A percentile compares a stretch with the other conserved stretches of the same genome.
phyloP scores from a whole-genome alignment of 345 rosid genomes.

The Citrus reticulata region DNA sequence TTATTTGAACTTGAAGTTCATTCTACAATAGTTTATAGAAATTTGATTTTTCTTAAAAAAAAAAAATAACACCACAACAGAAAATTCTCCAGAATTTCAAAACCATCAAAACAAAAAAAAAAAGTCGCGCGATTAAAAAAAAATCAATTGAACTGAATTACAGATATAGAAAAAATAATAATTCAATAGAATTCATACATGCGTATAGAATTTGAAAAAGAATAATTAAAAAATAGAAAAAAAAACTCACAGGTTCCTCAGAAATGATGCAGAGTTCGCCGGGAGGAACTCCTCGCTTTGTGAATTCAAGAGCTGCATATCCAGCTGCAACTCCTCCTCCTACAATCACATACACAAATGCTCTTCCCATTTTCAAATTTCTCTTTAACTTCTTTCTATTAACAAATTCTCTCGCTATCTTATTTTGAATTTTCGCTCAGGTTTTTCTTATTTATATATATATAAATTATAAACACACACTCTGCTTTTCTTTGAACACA shows the following conservation, averaged over 20 bases:
- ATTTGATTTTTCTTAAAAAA: neutral
- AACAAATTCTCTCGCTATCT: neutral
- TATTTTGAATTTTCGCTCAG: neutral
- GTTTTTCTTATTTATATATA: neutral
- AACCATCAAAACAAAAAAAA: neutral
- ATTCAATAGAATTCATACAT: neutral
- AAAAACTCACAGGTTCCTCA: slow-evolving; percentile 70
- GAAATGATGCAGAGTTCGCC: slow-evolving; percentile 95
- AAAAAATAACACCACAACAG: too few relatives aligned
- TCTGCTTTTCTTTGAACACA: neutral
- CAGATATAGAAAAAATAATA: neutral
- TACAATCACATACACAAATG: slow-evolving; percentile 84
- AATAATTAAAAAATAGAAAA: neutral
- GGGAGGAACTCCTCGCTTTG: slow-evolving; percentile 64
- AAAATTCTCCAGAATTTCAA: neutral
- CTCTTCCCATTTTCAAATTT: slow-evolving; percentile 73
- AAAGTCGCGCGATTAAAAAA: neutral
- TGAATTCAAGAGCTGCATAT: slow-evolving; percentile 92
- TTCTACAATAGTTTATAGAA: neutral
- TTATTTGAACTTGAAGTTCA: neutral
- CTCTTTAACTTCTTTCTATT: neutral
- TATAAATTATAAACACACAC: too few relatives aligned
- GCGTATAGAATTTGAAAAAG: neutral
- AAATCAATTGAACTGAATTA: slow-evolving; percentile 12
- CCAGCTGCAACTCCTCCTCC: slow-evolving; percentile 99